A percentile compares a stretch with the other conserved stretches of the same genome.
These are phyloP conservation scores for Quercus phellos DNA, from an alignment of 331 rosid species.

Conservation along the genomic window DNA sequence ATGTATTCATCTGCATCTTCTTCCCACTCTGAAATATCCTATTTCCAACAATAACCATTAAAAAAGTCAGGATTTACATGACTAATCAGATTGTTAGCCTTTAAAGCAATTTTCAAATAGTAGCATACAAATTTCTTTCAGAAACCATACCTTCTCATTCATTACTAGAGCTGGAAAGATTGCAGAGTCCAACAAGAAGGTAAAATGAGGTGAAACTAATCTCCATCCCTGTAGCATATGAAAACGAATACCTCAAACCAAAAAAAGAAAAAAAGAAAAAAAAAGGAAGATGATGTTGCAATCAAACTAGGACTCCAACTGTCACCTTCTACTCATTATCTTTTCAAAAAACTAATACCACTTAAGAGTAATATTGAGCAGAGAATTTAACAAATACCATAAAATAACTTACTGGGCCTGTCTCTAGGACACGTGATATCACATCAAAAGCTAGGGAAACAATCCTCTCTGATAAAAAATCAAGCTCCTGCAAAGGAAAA, in stretches of 20 bases:
- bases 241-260: slow-evolving; percentile 15
- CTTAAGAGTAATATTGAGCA: neutral
- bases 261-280: slow-evolving; percentile 4
- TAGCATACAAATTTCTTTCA: neutral
- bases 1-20: slow-evolving; percentile 88
- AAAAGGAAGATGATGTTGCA: neutral
- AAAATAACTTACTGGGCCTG: slow-evolving; percentile 63
- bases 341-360: neutral
- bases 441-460: slow-evolving; percentile 77
- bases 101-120: slow-evolving; percentile 1
- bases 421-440: slow-evolving; percentile 73
- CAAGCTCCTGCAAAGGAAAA: slow-evolving; percentile 61
- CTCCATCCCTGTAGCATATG: slow-evolving; percentile 78
- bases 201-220: slow-evolving; percentile 80
- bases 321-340: neutral
- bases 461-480: slow-evolving; percentile 64
- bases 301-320: neutral
- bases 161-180: slow-evolving; percentile 73
- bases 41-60: slow-evolving; percentile 26
- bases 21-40: slow-evolving; percentile 89
- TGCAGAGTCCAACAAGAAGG: slow-evolving; percentile 62
- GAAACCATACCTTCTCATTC: slow-evolving; percentile 70
- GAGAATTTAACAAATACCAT: neutral
- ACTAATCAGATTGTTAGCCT: slow-evolving; percentile 3
- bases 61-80: slow-evolving; percentile 4